A percentile compares a stretch with the other conserved stretches of the same genome.
These are phyloP conservation scores for Agrostemma githago DNA, from an alignment of 148 eudicot genomes.

Conservation along the genomic window DNA sequence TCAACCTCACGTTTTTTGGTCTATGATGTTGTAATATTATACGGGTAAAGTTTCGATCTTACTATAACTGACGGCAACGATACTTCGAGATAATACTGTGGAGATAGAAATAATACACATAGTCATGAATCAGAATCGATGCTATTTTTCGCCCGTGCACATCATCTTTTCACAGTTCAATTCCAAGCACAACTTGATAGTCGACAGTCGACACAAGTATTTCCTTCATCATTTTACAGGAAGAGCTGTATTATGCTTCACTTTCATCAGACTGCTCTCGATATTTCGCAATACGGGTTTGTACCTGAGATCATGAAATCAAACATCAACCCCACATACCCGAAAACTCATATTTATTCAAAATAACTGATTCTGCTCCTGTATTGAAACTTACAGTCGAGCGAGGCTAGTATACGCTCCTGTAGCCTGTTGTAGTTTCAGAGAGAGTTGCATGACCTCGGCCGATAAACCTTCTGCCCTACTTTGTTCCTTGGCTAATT, in stretches of 20 bases:
- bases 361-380: neutral
- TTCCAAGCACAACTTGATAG: neutral
- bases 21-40: no score
- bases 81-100: neutral
- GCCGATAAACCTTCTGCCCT: constrained; percentile 79
- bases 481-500: constrained; percentile 80
- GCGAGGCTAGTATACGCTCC: constrained; percentile 80
- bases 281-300: constrained; percentile 85
- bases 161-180: neutral
- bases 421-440: constrained; percentile 78
- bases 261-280: constrained; percentile 74
- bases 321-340: constrained; percentile 1
- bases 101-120: neutral
- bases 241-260: constrained; percentile 72
- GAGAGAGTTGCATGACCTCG: constrained; percentile 84
- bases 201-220: no score
- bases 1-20: no score
- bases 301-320: constrained; percentile 48
- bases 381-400: constrained; percentile 74
- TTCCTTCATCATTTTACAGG: constrained; percentile 38
- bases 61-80: no score
- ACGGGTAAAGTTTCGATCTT: no score
- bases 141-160: neutral
- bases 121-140: neutral
- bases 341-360: neutral